Evolutionary conservation across 257 asterid species (phyloP).

Genomic region (Scutellaria barbata): DNA sequence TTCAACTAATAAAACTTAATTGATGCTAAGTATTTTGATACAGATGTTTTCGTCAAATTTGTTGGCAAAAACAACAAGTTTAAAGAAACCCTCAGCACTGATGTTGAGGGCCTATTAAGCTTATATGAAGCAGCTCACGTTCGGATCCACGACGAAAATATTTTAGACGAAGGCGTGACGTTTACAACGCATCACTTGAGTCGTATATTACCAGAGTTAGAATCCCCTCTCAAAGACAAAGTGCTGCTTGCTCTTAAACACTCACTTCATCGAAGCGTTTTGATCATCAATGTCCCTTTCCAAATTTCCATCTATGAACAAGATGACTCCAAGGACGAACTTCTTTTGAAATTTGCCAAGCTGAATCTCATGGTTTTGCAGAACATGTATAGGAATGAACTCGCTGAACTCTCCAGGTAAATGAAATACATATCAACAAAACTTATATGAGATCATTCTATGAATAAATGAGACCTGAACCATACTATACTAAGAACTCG

Average conservation of each 20-base stretch:
- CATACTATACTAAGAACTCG: too few relatives aligned
- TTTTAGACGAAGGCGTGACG: conserved; percentile 36
- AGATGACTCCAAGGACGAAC: not conserved
- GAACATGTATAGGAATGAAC: conserved; percentile 39
- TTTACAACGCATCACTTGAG: conserved; percentile 24
- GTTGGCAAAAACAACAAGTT: not conserved
- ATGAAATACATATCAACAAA: too few relatives aligned
- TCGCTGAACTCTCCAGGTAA: conserved; percentile 32
- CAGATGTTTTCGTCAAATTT: conserved; percentile 31
- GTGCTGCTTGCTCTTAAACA: conserved; percentile 25
- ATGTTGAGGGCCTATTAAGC: conserved; percentile 34
- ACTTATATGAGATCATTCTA: too few relatives aligned
- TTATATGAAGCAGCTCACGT: conserved; percentile 51
- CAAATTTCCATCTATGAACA: conserved; percentile 28
- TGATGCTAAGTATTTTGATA: too few relatives aligned
- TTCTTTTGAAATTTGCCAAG: conserved; percentile 31
- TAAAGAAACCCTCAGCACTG: conserved; percentile 8
- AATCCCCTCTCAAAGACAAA: conserved; percentile 17
- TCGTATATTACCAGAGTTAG: not conserved
- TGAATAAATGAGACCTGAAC: too few relatives aligned
- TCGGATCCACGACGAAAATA: conserved; percentile 37
- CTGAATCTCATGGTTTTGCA: conserved; percentile 34
- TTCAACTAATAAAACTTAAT: too few relatives aligned
- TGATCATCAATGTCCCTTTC: not conserved
- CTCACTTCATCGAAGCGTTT: conserved; percentile 26